Evolutionary conservation across 768 basidiomycete species (phyloP).

Genomic region (Mycena chlorophos): DNA sequence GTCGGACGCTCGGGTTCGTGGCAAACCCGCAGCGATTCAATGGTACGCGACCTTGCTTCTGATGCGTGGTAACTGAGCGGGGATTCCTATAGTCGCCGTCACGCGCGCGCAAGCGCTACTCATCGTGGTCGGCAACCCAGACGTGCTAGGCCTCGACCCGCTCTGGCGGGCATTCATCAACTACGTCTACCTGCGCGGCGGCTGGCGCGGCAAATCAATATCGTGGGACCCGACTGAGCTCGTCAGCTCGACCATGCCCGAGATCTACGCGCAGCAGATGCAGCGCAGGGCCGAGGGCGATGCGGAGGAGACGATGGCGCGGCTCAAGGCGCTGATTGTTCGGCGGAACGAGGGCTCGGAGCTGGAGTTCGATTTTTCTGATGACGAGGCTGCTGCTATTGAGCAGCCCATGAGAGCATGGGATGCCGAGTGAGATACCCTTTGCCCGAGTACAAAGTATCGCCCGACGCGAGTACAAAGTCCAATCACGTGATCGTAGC

Average conservation of each 20-base stretch:
- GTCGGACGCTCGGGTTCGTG: conserved; percentile 59
- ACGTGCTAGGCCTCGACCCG: conserved; percentile 60
- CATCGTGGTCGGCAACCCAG: conserved; percentile 59
- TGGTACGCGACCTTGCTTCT: conserved; percentile 37
- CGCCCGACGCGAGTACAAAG: not conserved
- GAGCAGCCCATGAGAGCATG: not conserved
- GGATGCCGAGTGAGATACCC: not conserved
- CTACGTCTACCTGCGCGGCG: conserved; percentile 52
- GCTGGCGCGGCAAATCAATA: conserved; percentile 54
- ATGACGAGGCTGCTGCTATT: conserved; percentile 6
- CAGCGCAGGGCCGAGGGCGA: conserved; percentile 19
- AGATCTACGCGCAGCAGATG: conserved; percentile 15
- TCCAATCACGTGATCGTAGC: too few species aligned
- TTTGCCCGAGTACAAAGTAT: not conserved
- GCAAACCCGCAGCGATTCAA: conserved; percentile 58
- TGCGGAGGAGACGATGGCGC: conserved; percentile 23
- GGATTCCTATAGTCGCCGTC: conserved; percentile 46
- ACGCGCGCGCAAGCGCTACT: conserved; percentile 63
- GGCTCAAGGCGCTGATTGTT: conserved; percentile 22
- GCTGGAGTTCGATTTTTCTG: conserved; percentile 23
- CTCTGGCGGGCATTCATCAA: conserved; percentile 64
- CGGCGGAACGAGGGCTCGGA: conserved; percentile 22
- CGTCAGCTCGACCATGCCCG: conserved; percentile 18
- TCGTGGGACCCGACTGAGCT: conserved; percentile 49
- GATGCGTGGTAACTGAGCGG: not conserved